phyloP scores from a whole-genome alignment of 495 filamentous ascomycete species.

The Aspergillus indologenus region DNA sequence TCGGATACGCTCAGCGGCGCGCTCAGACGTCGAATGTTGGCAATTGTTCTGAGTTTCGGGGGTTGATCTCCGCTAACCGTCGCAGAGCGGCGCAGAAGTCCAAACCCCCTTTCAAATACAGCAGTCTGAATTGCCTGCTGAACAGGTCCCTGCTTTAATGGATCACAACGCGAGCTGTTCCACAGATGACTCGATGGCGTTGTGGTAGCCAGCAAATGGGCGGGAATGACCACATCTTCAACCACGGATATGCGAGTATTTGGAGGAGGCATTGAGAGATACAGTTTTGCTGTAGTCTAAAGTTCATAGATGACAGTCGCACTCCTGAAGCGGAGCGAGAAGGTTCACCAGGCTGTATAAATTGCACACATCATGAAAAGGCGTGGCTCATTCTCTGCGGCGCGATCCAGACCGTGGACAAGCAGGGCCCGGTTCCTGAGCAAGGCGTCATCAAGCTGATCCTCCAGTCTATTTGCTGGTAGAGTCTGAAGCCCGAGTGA shows the following conservation, averaged over 20 bases:
- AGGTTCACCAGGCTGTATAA: no score
- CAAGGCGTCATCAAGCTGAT: no score
- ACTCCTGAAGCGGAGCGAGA: no score
- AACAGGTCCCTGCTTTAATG: background rate
- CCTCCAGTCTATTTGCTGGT: no score
- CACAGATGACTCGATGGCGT: background rate
- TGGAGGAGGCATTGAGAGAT: background rate
- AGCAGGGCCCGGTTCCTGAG: no score
- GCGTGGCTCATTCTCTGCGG: no score
- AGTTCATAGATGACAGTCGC: no score
- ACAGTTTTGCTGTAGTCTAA: no score
- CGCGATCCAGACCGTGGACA: no score
- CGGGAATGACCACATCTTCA: slow-evolving; percentile 2
- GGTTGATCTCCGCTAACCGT: background rate
- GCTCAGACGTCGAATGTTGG: background rate
- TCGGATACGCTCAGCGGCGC: background rate
- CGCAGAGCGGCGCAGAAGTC: background rate
- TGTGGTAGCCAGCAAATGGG: background rate
- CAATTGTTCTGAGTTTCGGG: background rate
- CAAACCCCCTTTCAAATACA: background rate
- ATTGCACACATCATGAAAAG: no score
- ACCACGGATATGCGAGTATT: background rate
- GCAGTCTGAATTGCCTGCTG: slow-evolving; percentile 1
- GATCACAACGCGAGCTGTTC: background rate
- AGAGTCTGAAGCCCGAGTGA: no score